Evolutionary conservation across 2,329 filamentous ascomycete species (phyloP).

Genomic region (Cercospora berteroae): DNA sequence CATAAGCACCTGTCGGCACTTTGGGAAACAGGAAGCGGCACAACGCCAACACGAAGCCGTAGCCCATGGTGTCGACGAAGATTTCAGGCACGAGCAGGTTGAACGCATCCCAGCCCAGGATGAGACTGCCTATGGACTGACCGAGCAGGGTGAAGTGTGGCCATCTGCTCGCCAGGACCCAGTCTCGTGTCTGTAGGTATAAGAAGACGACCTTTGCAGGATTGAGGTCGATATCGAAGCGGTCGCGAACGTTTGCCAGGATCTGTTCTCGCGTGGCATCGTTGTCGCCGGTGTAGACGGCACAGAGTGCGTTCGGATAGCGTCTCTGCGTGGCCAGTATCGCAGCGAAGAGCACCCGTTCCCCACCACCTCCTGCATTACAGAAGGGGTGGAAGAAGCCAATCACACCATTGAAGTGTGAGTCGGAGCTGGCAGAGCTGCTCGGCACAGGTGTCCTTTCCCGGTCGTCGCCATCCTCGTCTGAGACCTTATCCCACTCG

Average conservation of each 20-base stretch:
- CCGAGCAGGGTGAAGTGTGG: constrained; percentile 89
- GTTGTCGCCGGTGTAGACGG: constrained; percentile 94
- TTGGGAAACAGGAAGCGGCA: constrained; percentile 76
- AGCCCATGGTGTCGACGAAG: constrained; percentile 97
- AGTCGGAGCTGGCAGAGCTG: constrained; percentile 48
- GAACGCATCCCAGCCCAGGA: constrained; percentile 90
- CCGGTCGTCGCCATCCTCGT: constrained; percentile 40
- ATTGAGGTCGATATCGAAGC: constrained; percentile 91
- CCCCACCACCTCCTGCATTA: constrained; percentile 93
- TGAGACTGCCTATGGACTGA: constrained; percentile 85
- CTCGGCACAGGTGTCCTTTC: constrained; percentile 37
- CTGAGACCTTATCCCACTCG: constrained; percentile 68
- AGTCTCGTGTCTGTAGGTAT: constrained; percentile 83
- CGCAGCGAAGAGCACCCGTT: constrained; percentile 94
- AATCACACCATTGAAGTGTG: constrained; percentile 78
- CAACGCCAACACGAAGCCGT: constrained; percentile 83
- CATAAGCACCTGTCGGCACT: constrained; percentile 86
- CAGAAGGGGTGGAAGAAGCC: constrained; percentile 99
- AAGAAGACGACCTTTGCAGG: constrained; percentile 80
- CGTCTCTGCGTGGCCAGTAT: constrained; percentile 84
- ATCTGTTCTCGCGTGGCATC: constrained; percentile 79
- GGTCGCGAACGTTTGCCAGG: constrained; percentile 61
- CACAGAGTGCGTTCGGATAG: constrained; percentile 84
- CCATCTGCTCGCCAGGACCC: constrained; percentile 83
- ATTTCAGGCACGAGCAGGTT: constrained; percentile 88